Evolutionary conservation across 345 rosid species (phyloP).

Genomic region (Boechera retrofracta): DNA sequence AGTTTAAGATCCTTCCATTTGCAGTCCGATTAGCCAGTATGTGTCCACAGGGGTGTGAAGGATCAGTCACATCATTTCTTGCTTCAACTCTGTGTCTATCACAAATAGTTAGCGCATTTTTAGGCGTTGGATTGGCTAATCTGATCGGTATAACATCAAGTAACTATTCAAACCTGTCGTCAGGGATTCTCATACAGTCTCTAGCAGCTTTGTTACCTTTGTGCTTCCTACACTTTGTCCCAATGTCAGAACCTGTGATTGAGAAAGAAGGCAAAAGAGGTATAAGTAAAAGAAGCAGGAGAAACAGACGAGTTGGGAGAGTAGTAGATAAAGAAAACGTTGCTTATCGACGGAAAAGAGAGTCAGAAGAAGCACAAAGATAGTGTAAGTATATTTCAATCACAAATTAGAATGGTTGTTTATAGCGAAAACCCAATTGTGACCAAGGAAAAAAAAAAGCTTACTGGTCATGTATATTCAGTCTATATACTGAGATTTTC

Average conservation of each 20-base stretch:
- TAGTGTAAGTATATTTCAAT: constrained; percentile 16
- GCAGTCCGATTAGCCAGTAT: constrained; percentile 62
- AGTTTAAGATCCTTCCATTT: constrained; percentile 86
- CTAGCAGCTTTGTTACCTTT: constrained; percentile 71
- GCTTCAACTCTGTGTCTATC: constrained; percentile 79
- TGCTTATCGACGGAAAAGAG: constrained; percentile 63
- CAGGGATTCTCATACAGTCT: constrained; percentile 70
- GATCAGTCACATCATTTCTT: constrained; percentile 84
- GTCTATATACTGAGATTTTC: constrained; percentile 21
- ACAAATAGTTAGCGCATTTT: constrained; percentile 71
- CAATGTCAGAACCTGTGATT: constrained; percentile 50
- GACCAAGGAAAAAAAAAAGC: background rate
- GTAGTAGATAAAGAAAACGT: constrained; percentile 48
- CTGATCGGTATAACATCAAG: constrained; percentile 65
- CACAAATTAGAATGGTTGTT: background rate
- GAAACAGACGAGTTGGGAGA: constrained; percentile 64
- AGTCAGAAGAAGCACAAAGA: constrained; percentile 55
- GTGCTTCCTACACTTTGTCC: constrained; percentile 59
- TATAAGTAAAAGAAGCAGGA: constrained; percentile 60
- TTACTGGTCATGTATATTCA: background rate
- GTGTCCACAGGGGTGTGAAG: constrained; percentile 89
- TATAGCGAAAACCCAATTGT: background rate
- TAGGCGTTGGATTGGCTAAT: constrained; percentile 79
- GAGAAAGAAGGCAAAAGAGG: constrained; percentile 59
- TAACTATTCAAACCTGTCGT: constrained; percentile 63